phyloP scores from a whole-genome alignment of 805 yeast genomes.

The Wilhelminamyces savonicus region DNA sequence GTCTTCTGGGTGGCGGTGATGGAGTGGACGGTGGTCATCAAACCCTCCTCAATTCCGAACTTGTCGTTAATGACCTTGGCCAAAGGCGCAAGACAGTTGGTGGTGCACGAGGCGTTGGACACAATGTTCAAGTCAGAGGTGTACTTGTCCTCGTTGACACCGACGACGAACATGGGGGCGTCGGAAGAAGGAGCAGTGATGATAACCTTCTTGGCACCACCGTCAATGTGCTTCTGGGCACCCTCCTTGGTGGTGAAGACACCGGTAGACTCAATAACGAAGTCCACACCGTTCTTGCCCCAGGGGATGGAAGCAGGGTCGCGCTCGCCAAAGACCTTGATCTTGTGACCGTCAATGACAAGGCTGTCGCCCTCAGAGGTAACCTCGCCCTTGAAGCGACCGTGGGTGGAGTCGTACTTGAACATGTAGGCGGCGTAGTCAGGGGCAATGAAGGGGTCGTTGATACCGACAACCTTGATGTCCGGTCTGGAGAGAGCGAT shows the following conservation, averaged over 20 bases:
- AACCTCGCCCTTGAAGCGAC: conserved; percentile 75
- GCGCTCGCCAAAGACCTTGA: conserved; percentile 69
- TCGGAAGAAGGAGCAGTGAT: conserved; percentile 92
- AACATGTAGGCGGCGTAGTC: conserved; percentile 94
- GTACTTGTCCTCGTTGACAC: conserved; percentile 82
- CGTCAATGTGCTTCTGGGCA: conserved; percentile 78
- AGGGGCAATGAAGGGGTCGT: conserved; percentile 85
- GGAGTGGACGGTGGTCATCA: conserved; percentile 95
- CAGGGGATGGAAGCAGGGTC: conserved; percentile 88
- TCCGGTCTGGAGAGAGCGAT: conserved; percentile 69
- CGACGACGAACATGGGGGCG: conserved; percentile 93
- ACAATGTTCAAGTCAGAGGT: conserved; percentile 68
- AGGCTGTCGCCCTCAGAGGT: conserved; percentile 49
- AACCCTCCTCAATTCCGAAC: conserved; percentile 85
- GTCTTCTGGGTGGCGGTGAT: conserved; percentile 95
- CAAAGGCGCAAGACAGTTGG: conserved; percentile 92
- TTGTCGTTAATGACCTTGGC: conserved; percentile 84
- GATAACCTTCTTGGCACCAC: conserved; percentile 92
- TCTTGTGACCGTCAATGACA: conserved; percentile 62
- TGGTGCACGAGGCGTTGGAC: conserved; percentile 94
- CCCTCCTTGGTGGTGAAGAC: conserved; percentile 80
- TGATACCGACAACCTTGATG: conserved; percentile 80
- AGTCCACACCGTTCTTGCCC: conserved; percentile 78
- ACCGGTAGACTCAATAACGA: conserved; percentile 91
- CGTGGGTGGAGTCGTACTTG: conserved; percentile 94